A percentile compares a stretch with the other conserved stretches of the same genome.
These are phyloP conservation scores for Bertia moriformis DNA, from an alignment of 2,329 filamentous ascomycete species.

Conservation along the genomic window DNA sequence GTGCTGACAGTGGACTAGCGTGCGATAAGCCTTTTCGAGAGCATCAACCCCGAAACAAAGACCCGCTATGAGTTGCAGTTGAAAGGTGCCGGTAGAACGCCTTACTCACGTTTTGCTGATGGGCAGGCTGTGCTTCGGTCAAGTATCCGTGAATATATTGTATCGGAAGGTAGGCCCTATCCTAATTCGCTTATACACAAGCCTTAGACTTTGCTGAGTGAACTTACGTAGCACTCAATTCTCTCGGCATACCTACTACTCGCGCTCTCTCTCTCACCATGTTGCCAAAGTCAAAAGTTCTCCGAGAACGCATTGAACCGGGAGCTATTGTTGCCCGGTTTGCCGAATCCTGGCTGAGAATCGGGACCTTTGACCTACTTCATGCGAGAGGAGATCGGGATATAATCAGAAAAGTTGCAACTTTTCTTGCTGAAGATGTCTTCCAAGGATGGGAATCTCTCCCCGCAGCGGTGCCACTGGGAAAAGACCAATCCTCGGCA, in stretches of 20 bases:
- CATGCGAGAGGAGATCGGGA: conserved; percentile 66
- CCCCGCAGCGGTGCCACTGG: conserved; percentile 34
- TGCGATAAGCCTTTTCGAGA: conserved; percentile 87
- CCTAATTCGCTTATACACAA: no score
- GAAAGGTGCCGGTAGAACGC: conserved; percentile 84
- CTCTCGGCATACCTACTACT: conserved; percentile 73
- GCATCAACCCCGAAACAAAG: conserved; percentile 57
- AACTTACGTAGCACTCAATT: conserved; percentile 45
- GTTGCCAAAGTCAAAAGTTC: conserved; percentile 56
- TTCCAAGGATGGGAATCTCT: conserved; percentile 78
- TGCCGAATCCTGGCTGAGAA: conserved; percentile 76
- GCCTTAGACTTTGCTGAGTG: no score
- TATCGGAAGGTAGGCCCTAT: conserved; percentile 48
- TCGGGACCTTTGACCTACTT: conserved; percentile 93
- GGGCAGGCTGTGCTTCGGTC: conserved; percentile 85
- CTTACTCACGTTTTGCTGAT: conserved; percentile 91
- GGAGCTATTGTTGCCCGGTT: conserved; percentile 87
- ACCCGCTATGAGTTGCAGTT: conserved; percentile 75
- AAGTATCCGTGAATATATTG: conserved; percentile 86
- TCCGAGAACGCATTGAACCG: conserved; percentile 70
- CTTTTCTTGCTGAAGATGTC: conserved; percentile 76
- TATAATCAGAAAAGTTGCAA: conserved; percentile 59
- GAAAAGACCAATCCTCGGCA: conserved; percentile 30
- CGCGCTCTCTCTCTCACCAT: conserved; percentile 72
- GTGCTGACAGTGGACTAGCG: conserved; percentile 23